These are phyloP conservation scores for Xylariaceae sp. DNA, from an alignment of 2,329 filamentous ascomycete species.

Conservation along the genomic window DNA sequence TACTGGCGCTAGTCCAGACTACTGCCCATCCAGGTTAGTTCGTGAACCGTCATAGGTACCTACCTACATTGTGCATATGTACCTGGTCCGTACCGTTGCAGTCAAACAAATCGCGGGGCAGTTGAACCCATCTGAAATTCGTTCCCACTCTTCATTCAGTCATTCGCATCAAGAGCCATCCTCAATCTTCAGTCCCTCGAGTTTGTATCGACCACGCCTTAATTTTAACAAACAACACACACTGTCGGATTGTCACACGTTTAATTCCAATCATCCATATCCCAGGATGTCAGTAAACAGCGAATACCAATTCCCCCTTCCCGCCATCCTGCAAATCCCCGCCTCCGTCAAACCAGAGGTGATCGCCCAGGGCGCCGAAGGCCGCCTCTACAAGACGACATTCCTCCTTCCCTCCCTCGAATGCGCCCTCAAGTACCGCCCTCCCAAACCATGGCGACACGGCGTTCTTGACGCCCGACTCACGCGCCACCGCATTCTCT, in stretches of 20 bases:
- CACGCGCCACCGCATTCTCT: slow-evolving; percentile 78
- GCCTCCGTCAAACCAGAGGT: slow-evolving; percentile 58
- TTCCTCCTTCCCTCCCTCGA: slow-evolving; percentile 65
- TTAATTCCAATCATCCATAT: neutral
- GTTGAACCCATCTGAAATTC: neutral
- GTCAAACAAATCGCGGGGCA: slow-evolving; percentile 2
- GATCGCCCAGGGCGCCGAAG: slow-evolving; percentile 92
- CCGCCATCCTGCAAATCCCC: slow-evolving; percentile 59
- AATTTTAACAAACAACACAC: neutral
- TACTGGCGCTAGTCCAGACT: neutral
- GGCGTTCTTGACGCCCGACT: slow-evolving; percentile 81
- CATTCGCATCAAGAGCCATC: neutral
- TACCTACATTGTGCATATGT: neutral
- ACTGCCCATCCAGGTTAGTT: neutral
- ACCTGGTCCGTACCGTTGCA: neutral
- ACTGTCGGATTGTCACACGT: neutral
- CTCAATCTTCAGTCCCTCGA: neutral
- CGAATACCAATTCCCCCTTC: slow-evolving; percentile 45
- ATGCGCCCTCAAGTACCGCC: slow-evolving; percentile 85
- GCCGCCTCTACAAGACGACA: slow-evolving; percentile 81
- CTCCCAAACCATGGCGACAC: slow-evolving; percentile 87
- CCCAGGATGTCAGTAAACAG: slow-evolving; percentile 13
- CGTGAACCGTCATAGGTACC: neutral
- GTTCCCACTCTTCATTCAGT: neutral
- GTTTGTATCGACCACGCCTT: too few relatives aligned